Base-by-base conservation (phyloP, 1,139 yeast species). In the Candida buenavistaensis region DNA sequence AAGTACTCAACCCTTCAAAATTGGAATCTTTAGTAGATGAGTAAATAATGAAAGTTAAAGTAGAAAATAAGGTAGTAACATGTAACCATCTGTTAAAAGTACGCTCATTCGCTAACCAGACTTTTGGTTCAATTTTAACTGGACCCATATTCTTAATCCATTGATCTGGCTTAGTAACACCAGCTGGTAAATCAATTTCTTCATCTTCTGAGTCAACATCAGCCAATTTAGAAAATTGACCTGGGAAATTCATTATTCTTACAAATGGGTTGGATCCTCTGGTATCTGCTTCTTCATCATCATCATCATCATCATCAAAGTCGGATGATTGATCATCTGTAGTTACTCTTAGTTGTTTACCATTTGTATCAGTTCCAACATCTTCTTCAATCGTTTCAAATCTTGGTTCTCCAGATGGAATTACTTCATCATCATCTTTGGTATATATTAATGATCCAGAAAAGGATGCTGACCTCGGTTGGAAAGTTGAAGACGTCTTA, bases 61-160 rank as follows among this genome's bases (percentile, higher is more conserved):
- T 82, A n/a, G 95, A 80, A 45, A 92, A 70, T 53, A 92, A 67
- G 0, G 95, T 80, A n/a, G 95, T 85, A 7, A 90, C 92, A 51
- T 85, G 92, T 46, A 92, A 72, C 98, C 98, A 92, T 60, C 95
- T 79, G 68, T 87, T 84, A 64, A 90, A 90, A 2, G 98, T 92
- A 62, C 98, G 84, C 65, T 92, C 98, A 55, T 92, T 92, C 22
- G 98, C 98, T 44, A 92, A 71, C 97, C 98, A 92, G 24, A 92
- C 98, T 59, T 92, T 92, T 22, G 97, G 95, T 66, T 92, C 98
- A 38, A 92, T 89, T 59, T 85, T 89, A 40, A 89, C 77, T 2
- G 96, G 94, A 5, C 97, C 96, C 23, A 92, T 81, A 56, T 89
- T 89, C 55, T 90, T 86, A 51, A 92, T 72, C 63, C 85, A 78